Evolutionary conservation across 2,329 filamentous ascomycete genomes (phyloP).

Genomic region (Neofusicoccum parvum): DNA sequence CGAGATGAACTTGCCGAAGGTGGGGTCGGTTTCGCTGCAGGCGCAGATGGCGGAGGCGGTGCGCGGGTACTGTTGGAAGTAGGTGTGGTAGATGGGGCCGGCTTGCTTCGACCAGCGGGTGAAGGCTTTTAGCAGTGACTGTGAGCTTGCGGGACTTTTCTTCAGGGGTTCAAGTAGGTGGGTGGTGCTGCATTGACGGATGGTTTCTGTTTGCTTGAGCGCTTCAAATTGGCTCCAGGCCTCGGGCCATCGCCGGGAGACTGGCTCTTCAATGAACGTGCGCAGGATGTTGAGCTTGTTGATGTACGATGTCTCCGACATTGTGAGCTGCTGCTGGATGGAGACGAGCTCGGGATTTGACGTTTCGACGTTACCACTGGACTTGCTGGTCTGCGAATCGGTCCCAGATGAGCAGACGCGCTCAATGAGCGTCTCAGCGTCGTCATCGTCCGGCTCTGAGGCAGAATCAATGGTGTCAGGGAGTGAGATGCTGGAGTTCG

Average conservation of each 20-base stretch:
- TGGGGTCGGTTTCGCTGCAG: slow-evolving; percentile 28
- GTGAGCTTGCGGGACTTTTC: slow-evolving; percentile 23
- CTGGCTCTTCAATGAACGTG: slow-evolving; percentile 32
- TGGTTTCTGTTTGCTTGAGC: slow-evolving; percentile 27
- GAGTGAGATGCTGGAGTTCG: neutral
- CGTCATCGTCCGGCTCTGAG: neutral
- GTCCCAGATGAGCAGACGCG: neutral
- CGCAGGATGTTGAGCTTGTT: slow-evolving; percentile 28
- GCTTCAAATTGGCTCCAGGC: slow-evolving; percentile 31
- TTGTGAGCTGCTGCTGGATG: neutral
- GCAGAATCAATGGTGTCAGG: slow-evolving; percentile 8
- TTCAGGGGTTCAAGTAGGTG: slow-evolving; percentile 29
- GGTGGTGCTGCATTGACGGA: slow-evolving; percentile 28
- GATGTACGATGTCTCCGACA: slow-evolving; percentile 3
- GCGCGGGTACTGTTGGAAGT: slow-evolving; percentile 31
- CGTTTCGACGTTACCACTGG: neutral
- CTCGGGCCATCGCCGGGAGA: slow-evolving; percentile 32
- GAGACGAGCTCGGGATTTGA: neutral
- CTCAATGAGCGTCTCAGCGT: slow-evolving; percentile 27
- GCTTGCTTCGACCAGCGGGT: slow-evolving; percentile 29
- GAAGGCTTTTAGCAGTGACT: slow-evolving; percentile 27
- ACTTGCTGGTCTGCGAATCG: neutral
- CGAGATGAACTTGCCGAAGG: slow-evolving; percentile 31
- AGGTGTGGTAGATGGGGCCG: slow-evolving; percentile 29
- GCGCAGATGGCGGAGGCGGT: slow-evolving; percentile 29